Evolutionary conservation across 345 rosid genomes (phyloP).

Genomic region (Chamaenerion angustifolium): DNA sequence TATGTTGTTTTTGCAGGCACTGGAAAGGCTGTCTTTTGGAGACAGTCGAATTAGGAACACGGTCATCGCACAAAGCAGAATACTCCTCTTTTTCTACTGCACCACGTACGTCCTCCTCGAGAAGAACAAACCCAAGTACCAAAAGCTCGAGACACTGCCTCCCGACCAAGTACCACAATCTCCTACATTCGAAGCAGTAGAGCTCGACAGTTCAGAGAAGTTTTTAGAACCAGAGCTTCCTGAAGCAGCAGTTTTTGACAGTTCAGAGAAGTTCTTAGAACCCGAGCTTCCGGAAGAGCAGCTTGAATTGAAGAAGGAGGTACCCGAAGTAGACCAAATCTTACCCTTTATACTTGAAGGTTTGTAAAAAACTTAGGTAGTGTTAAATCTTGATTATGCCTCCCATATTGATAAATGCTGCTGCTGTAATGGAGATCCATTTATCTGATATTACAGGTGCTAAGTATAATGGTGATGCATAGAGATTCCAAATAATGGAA

Average conservation of each 20-base stretch:
- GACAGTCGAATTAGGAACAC: constrained; percentile 56
- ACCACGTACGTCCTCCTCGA: constrained; percentile 69
- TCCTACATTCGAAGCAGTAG: constrained; percentile 29
- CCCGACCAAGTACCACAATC: constrained; percentile 19
- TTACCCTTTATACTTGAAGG: constrained; percentile 82
- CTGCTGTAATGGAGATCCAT: constrained; percentile 21
- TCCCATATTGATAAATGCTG: constrained; percentile 8
- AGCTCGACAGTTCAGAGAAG: constrained; percentile 26
- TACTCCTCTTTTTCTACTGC: constrained; percentile 74
- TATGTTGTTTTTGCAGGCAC: constrained; percentile 37
- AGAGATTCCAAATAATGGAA: no score
- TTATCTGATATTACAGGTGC: constrained; percentile 61
- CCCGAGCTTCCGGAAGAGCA: constrained; percentile 10
- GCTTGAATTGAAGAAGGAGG: constrained; percentile 8
- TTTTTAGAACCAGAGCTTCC: constrained; percentile 21
- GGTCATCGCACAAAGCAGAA: constrained; percentile 63
- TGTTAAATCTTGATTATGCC: constrained; percentile 12
- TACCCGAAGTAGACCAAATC: constrained; percentile 33
- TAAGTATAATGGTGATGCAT: constrained; percentile 22
- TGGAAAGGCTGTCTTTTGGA: constrained; percentile 67
- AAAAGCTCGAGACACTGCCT: constrained; percentile 43
- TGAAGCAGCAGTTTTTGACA: constrained; percentile 8
- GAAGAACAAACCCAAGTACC: constrained; percentile 82
- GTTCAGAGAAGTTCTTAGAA: constrained; percentile 22
- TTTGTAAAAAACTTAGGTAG: constrained; percentile 52